A percentile compares a stretch with the other conserved stretches of the same genome.
Evolutionary conservation across 208 protist species (phyloP).

Genomic region (Crithidia bombi): DNA sequence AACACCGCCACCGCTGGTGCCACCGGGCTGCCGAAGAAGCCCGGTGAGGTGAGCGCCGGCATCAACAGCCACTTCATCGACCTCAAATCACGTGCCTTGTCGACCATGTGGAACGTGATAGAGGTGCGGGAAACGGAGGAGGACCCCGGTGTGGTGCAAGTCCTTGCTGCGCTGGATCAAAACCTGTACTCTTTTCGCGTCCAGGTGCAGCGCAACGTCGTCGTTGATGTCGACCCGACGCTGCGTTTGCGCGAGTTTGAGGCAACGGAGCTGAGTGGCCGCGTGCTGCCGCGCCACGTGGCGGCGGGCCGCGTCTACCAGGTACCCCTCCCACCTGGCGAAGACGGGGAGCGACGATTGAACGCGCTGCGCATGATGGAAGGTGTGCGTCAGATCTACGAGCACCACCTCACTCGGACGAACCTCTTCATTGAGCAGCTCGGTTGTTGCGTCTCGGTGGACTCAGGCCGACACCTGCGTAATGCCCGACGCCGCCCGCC

Average conservation of each 20-base stretch:
- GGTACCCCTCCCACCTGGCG: conserved; percentile 56
- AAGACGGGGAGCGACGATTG: conserved; percentile 68
- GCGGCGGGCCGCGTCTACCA: conserved; percentile 50
- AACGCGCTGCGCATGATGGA: conserved; percentile 68
- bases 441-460: conserved; percentile 72
- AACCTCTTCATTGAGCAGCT: conserved; percentile 66
- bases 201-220: conserved; percentile 60
- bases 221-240: conserved; percentile 60
- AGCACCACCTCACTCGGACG: conserved; percentile 60
- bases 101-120: conserved; percentile 76
- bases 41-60: conserved; percentile 7
- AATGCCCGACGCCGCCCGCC: conserved; percentile 41
- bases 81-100: conserved; percentile 73
- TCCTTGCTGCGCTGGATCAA: conserved; percentile 67
- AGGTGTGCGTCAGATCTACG: conserved; percentile 77
- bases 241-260: conserved; percentile 21
- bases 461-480: conserved; percentile 56
- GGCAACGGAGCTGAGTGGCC: conserved; percentile 40
- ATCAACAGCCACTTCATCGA: conserved; percentile 82
- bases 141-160: conserved; percentile 58
- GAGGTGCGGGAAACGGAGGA: conserved; percentile 74
- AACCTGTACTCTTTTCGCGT: conserved; percentile 75
- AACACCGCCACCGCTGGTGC: not conserved
- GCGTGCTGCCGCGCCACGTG: conserved; percentile 67
- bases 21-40: not conserved